Conservation (phyloP, 495 filamentous ascomycete genomes). For the Neurospora sp. region DNA sequence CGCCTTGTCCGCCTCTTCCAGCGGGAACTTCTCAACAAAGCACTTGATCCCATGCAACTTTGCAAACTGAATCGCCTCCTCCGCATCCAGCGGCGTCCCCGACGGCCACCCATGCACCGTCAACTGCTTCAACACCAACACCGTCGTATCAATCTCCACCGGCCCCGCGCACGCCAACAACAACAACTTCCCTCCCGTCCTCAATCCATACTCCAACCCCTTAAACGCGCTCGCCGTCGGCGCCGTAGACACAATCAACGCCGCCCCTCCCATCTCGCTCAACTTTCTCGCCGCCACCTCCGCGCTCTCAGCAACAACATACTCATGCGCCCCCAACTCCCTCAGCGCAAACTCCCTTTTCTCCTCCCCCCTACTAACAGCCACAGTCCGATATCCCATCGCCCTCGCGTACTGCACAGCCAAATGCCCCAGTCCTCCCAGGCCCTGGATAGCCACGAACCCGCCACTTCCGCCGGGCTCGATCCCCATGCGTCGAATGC, state of each 20-base stretch:
- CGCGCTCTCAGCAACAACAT: conserved; percentile 46
- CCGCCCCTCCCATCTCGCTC: conserved; percentile 49
- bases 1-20: conserved; percentile 43
- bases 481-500: conserved; percentile 49
- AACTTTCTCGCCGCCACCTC: conserved; percentile 40
- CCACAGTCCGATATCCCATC: conserved; percentile 54
- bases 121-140: conserved; percentile 38
- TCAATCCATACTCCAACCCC: conserved; percentile 43
- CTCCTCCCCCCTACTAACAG: conserved; percentile 40
- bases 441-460: conserved; percentile 50
- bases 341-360: conserved; percentile 47
- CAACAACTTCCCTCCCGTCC: conserved; percentile 45
- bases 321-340: conserved; percentile 53
- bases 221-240: conserved; percentile 44
- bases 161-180: conserved; percentile 45
- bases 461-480: conserved; percentile 42
- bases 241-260: conserved; percentile 52
- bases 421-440: conserved; percentile 55
- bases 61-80: conserved; percentile 55
- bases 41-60: conserved; percentile 45
- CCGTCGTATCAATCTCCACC: conserved; percentile 38
- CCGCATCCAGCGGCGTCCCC: conserved; percentile 50
- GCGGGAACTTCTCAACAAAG: conserved; percentile 49
- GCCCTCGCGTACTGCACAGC: conserved; percentile 52
- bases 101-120: conserved; percentile 50